Evolutionary conservation across 2,329 filamentous ascomycete genomes (phyloP), one percentile per base, ranked within the genome.

Genomic region (Dactylellina drechsleri): DNA sequence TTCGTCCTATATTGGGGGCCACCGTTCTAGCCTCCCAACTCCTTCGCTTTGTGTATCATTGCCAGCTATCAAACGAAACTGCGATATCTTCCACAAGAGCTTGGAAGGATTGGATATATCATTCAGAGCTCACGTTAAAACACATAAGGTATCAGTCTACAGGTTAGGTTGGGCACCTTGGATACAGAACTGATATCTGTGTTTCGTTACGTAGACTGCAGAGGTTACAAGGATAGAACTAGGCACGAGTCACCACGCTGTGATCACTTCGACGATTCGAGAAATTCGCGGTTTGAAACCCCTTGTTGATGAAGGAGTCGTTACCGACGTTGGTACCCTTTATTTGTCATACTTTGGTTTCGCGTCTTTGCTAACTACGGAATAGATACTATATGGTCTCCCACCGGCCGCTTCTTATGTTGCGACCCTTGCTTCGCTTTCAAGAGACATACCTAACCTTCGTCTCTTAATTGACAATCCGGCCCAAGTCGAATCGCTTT

Each of bases 91-190:
- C 90, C 86, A 92, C 5, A 83, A 88, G 12, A 87, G 90, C 0
- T 85, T 86, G 13, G 81, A 85, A 47, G 82, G 83, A 58, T 82
- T 93, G 13, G 84, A 85, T 0, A 84, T 93, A 23, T 86, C 85
- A 5, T 94, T 92, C 83, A 85, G 92, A 71, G 89, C 90, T 0
- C 92, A 95, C 81, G 88, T 94, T 73, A 95, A 95, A 82, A 93
- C 91, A 20, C 92, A 95, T 81, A 95, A 95, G 84, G 90, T 90
- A 20, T 49, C 16, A 36, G 18, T 58, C 45, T 56, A 20, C 47
- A 23, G 13, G 2, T n/a, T 16, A 23, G 47, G 6, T 10, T 12
- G 18, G 26, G 23, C 36, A n/a, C 18, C 13, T 31, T 23, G 45
- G 61, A 56, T 20, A 36, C 6, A 5, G 10, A 36, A 10, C 31